Conservation (phyloP, 352 stramenopile genomes). For the Pythium angustatum region DNA sequence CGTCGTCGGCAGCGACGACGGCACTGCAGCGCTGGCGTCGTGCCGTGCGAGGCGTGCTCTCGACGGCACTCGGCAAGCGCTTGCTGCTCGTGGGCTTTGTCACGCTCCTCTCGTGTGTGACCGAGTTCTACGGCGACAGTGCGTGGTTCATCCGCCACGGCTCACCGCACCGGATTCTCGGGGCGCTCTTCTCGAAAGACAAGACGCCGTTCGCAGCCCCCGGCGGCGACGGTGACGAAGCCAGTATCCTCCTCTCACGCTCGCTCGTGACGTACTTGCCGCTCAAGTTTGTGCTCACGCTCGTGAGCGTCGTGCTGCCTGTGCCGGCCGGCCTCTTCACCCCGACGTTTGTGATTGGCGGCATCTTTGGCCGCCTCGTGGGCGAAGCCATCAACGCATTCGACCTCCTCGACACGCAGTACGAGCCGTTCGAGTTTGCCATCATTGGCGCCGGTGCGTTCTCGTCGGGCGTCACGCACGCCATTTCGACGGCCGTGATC, state of each 20-base stretch:
- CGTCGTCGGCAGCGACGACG: constrained; percentile 7
- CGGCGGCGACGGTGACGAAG: constrained; percentile 25
- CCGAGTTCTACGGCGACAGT: constrained; percentile 79
- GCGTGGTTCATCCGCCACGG: constrained; percentile 82
- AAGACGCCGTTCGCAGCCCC: constrained; percentile 47
- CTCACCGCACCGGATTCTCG: constrained; percentile 62
- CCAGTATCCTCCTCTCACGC: constrained; percentile 67
- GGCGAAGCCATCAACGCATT: constrained; percentile 74
- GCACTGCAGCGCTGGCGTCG: constrained; percentile 17
- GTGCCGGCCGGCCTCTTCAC: constrained; percentile 82
- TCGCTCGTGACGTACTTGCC: constrained; percentile 76
- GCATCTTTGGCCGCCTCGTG: constrained; percentile 80
- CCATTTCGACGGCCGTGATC: constrained; percentile 92
- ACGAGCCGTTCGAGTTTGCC: constrained; percentile 91
- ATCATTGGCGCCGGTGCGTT: constrained; percentile 92
- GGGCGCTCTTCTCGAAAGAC: constrained; percentile 63
- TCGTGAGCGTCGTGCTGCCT: constrained; percentile 74
- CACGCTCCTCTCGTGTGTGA: constrained; percentile 64
- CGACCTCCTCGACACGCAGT: constrained; percentile 57
- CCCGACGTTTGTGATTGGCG: constrained; percentile 83
- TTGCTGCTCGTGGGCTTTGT: constrained; percentile 57
- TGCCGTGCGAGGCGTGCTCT: constrained; percentile 12
- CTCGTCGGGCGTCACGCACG: constrained; percentile 90
- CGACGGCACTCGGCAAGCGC: constrained; percentile 60
- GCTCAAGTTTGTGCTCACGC: constrained; percentile 77